phyloP scores from a whole-genome alignment of 2,329 filamentous ascomycete species.

The Apiospora marii region DNA sequence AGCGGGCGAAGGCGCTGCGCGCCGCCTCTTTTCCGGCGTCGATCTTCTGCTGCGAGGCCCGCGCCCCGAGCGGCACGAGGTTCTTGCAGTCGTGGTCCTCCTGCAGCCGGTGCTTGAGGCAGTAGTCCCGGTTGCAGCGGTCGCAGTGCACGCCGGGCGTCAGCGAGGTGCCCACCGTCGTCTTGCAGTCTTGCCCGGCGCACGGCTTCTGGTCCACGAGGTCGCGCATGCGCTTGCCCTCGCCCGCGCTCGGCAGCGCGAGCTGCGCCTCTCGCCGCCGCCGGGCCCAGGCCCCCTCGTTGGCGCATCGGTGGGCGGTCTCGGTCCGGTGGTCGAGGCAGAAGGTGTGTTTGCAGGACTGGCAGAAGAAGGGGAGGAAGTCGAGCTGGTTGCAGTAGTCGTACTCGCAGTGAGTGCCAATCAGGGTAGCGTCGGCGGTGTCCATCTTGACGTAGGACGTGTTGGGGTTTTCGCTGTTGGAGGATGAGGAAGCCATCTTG shows the following conservation, averaged over 20 bases:
- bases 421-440: slow-evolving; percentile 71
- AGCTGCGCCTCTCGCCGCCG: slow-evolving; percentile 63
- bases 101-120: slow-evolving; percentile 76
- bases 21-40: slow-evolving; percentile 67
- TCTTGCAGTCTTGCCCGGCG: slow-evolving; percentile 71
- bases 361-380: slow-evolving; percentile 94
- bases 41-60: slow-evolving; percentile 45
- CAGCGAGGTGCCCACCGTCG: slow-evolving; percentile 72
- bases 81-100: slow-evolving; percentile 89
- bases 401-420: slow-evolving; percentile 91
- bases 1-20: slow-evolving; percentile 75
- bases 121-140: slow-evolving; percentile 77
- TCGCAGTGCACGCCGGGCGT: slow-evolving; percentile 72
- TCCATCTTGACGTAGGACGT: slow-evolving; percentile 77
- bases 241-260: slow-evolving; percentile 60
- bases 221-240: slow-evolving; percentile 62
- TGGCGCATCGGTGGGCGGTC: slow-evolving; percentile 74
- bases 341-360: slow-evolving; percentile 84
- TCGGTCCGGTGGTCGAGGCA: slow-evolving; percentile 95
- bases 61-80: slow-evolving; percentile 66
- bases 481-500: slow-evolving; percentile 62
- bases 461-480: slow-evolving; percentile 45
- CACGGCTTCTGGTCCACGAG: slow-evolving; percentile 71
- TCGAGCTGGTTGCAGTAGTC: slow-evolving; percentile 93
- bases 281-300: slow-evolving; percentile 69